Conservation (phyloP, 106 monocot genomes). For the Dioscorea alata region DNA sequence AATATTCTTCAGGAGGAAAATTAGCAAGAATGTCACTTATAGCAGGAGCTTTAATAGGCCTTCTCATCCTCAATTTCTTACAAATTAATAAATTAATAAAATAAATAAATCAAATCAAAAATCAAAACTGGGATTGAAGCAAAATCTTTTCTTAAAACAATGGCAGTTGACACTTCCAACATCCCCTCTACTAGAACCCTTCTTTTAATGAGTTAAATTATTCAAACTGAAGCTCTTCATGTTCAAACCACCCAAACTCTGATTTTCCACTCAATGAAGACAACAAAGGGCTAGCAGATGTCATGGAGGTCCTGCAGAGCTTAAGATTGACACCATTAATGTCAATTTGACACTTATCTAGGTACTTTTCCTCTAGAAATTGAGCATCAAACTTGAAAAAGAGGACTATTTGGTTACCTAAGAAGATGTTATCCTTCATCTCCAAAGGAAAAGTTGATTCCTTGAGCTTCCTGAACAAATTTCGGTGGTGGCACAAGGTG, state of each 20-base stretch:
- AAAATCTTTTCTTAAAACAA: slow-evolving; percentile 45
- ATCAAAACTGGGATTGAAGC: not conserved
- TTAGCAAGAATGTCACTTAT: slow-evolving; percentile 63
- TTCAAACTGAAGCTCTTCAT: slow-evolving; percentile 35
- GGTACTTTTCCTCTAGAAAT: slow-evolving; percentile 16
- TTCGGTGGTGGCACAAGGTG: too few species aligned
- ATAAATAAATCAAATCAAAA: not conserved
- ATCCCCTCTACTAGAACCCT: slow-evolving; percentile 35
- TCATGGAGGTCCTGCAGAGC: slow-evolving; percentile 5
- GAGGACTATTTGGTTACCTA: slow-evolving; percentile 27
- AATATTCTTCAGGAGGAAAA: slow-evolving; percentile 64
- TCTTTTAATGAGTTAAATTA: slow-evolving; percentile 23
- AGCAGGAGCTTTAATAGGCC: slow-evolving; percentile 50
- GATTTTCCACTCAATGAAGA: slow-evolving; percentile 49
- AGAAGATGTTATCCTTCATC: slow-evolving; percentile 35
- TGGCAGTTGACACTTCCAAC: slow-evolving; percentile 53
- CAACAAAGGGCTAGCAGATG: slow-evolving; percentile 36
- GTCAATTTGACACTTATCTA: slow-evolving; percentile 19
- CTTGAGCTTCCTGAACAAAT: slow-evolving; percentile 23
- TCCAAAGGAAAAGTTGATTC: slow-evolving; percentile 13
- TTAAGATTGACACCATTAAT: slow-evolving; percentile 20
- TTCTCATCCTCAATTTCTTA: slow-evolving; percentile 60
- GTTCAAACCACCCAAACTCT: slow-evolving; percentile 33
- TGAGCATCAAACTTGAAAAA: not conserved
- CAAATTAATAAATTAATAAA: not conserved